Evolutionary conservation across 768 basidiomycete species (phyloP).

Genomic region (Jaapia argillacea): DNA sequence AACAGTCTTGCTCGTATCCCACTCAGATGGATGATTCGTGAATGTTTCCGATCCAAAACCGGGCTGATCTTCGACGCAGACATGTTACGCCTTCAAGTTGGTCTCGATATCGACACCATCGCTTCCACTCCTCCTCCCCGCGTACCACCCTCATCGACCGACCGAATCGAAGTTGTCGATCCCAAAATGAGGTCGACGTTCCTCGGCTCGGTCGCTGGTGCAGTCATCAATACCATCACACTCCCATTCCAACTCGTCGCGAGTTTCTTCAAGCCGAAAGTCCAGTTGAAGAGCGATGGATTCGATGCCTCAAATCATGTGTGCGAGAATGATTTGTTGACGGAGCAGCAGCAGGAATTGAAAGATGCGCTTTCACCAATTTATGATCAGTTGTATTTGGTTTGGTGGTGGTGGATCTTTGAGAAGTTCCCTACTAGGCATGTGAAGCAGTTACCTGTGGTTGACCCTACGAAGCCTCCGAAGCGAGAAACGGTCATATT

Average conservation of each 20-base stretch:
- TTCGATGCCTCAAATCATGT: not conserved
- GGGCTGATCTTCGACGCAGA: constrained; percentile 19
- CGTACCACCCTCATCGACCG: not conserved
- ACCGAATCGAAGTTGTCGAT: not conserved
- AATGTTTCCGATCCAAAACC: constrained; percentile 43
- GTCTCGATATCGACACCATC: constrained; percentile 2
- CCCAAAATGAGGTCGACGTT: not conserved
- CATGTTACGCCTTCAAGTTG: constrained; percentile 10
- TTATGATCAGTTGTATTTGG: constrained; percentile 9
- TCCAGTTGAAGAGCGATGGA: not conserved
- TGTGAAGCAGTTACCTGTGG: not conserved
- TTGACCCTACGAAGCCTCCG: not conserved
- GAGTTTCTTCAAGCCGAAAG: not conserved
- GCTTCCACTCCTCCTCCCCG: not conserved
- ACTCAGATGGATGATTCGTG: constrained; percentile 60
- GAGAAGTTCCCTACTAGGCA: constrained; percentile 8
- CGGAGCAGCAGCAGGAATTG: constrained; percentile 4
- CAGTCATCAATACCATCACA: not conserved
- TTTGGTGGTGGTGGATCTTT: constrained; percentile 11
- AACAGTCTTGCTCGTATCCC: constrained; percentile 40
- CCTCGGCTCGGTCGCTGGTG: not conserved
- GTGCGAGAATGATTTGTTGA: not conserved
- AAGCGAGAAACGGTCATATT: too few species aligned
- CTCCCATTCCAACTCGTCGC: not conserved
- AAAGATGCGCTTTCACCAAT: constrained; percentile 4